Evolutionary conservation across 148 eudicot genomes (phyloP).

Genomic region (Persicaria maculosa): DNA sequence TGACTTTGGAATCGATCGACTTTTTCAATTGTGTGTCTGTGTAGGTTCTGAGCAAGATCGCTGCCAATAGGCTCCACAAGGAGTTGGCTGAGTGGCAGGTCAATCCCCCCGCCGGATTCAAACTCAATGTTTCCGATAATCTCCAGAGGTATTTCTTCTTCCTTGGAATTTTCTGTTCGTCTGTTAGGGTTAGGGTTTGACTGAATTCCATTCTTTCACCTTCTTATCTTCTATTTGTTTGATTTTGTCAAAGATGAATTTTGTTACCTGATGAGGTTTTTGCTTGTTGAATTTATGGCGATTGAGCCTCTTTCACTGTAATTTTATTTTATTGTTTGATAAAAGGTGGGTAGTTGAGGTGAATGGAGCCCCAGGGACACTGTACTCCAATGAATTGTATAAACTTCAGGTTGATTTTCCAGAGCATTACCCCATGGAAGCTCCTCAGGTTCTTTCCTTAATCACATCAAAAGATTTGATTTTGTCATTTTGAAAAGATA

Average conservation of each 20-base stretch:
- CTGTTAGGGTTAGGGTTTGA: slow-evolving; percentile 8
- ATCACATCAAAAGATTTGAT: neutral
- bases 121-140: slow-evolving; percentile 46
- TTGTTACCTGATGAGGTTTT: neutral
- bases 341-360: slow-evolving; percentile 58
- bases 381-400: slow-evolving; percentile 41
- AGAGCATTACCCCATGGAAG: slow-evolving; percentile 67
- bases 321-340: neutral
- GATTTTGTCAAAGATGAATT: neutral
- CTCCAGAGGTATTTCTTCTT: slow-evolving; percentile 37
- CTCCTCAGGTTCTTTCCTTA: slow-evolving; percentile 41
- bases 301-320: neutral
- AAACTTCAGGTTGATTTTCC: slow-evolving; percentile 65
- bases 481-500: neutral
- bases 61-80: slow-evolving; percentile 55
- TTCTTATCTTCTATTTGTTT: neutral
- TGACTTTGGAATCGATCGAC: neutral
- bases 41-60: slow-evolving; percentile 51
- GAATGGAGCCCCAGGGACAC: slow-evolving; percentile 51
- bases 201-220: neutral
- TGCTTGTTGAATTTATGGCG: neutral
- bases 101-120: slow-evolving; percentile 50
- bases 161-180: neutral
- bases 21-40: neutral
- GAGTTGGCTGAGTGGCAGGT: slow-evolving; percentile 50